A percentile compares a stretch with the other conserved stretches of the same genome.
phyloP scores from a whole-genome alignment of 78 protist species.

The Dictyostelium intermedium region DNA sequence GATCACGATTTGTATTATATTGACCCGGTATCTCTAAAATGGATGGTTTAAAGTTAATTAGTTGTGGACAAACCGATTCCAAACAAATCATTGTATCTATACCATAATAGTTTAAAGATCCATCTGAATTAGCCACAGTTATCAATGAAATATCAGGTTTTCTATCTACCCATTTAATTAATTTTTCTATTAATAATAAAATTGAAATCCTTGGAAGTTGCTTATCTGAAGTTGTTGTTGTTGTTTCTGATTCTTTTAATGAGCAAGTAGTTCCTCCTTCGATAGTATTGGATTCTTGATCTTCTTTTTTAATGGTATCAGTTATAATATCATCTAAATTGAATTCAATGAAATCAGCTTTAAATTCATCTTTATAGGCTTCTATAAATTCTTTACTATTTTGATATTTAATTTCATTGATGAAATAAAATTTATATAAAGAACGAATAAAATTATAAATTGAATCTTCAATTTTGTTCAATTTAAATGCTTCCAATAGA shows the following conservation, averaged over 20 bases:
- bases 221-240: too few species aligned
- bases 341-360: conserved; percentile 23
- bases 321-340: not conserved
- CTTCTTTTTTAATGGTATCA: not conserved
- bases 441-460: not conserved
- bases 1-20: conserved; percentile 18
- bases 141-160: not conserved
- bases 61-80: conserved; percentile 9
- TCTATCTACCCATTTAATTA: conserved; percentile 19
- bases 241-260: not conserved
- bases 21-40: conserved; percentile 31
- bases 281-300: not conserved
- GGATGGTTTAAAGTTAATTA: conserved; percentile 11
- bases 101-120: not conserved
- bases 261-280: not conserved
- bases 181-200: not conserved
- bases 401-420: not conserved
- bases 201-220: not conserved
- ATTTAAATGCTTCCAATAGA: conserved; percentile 15
- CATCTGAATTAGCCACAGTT: not conserved
- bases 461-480: not conserved
- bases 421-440: conserved; percentile 23
- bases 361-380: not conserved
- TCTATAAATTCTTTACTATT: not conserved
- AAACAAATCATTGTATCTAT: not conserved